Conservation (phyloP, 2,329 filamentous ascomycete species). For the Rhinocladiella mackenziei region DNA sequence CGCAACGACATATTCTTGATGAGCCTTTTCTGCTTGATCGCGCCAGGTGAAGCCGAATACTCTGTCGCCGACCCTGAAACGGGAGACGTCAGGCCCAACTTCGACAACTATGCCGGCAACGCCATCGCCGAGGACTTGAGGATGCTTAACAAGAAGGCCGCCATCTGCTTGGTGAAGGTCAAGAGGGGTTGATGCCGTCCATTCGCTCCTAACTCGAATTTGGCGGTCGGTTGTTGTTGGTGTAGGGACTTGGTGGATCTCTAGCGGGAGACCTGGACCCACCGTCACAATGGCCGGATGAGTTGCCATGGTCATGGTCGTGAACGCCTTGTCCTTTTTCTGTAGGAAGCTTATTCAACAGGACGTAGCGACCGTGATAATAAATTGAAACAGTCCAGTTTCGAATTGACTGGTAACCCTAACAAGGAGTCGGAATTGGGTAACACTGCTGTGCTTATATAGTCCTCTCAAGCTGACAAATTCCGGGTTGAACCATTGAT, state of each 20-base stretch:
- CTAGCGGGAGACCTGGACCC: slow-evolving; percentile 36
- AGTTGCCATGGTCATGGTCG: slow-evolving; percentile 31
- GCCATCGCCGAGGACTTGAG: slow-evolving; percentile 51
- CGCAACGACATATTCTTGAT: slow-evolving; percentile 55
- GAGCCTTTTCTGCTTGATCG: slow-evolving; percentile 47
- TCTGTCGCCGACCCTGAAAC: slow-evolving; percentile 51
- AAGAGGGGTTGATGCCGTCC: slow-evolving; percentile 59
- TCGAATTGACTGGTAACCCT: no score
- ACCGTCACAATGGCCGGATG: slow-evolving; percentile 43
- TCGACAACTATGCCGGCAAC: slow-evolving; percentile 53
- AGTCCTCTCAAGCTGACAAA: no score
- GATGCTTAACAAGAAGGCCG: slow-evolving; percentile 51
- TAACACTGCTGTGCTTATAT: no score
- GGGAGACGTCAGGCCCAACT: slow-evolving; percentile 44
- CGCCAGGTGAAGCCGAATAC: slow-evolving; percentile 56
- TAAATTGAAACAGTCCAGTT: no score
- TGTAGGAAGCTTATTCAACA: no score
- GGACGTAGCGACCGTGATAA: no score
- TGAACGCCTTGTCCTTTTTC: no score
- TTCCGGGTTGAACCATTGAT: no score
- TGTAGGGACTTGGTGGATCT: slow-evolving; percentile 37
- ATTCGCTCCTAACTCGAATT: slow-evolving; percentile 53
- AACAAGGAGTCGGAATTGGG: no score
- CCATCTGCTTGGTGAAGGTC: slow-evolving; percentile 61
- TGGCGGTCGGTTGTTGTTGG: slow-evolving; percentile 40